Percentiles rank a stretch among this genome's conserved stretches.
These are phyloP conservation scores for Nakaseomyces delphensis DNA, from an alignment of 1,139 yeast species.

Conservation along the genomic window DNA sequence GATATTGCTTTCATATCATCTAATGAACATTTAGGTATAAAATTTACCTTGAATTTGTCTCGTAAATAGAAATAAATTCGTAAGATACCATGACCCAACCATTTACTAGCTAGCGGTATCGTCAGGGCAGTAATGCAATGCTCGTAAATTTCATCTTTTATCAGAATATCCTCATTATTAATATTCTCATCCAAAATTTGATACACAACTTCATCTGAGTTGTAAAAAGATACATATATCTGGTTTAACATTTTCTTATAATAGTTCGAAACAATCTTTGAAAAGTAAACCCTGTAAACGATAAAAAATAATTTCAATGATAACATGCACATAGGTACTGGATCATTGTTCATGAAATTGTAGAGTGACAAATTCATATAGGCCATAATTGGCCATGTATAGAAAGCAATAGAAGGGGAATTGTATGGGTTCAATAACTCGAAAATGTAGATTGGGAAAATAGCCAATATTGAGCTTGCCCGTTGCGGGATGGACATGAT, in stretches of 20 bases:
- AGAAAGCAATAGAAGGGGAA: constrained; percentile 10
- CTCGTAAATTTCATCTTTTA: constrained; percentile 16
- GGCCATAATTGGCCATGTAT: constrained; percentile 10
- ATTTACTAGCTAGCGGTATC: constrained; percentile 12
- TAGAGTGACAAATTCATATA: constrained; percentile 13
- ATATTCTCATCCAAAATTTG: constrained; percentile 3
- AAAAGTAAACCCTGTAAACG: background rate
- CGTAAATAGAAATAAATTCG: constrained; percentile 4
- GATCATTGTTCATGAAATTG: constrained; percentile 2
- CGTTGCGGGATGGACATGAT: constrained; percentile 16
- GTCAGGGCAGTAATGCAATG: constrained; percentile 7
- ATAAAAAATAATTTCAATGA: constrained; percentile 9
- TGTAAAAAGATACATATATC: background rate
- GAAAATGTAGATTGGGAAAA: constrained; percentile 11
- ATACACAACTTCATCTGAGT: background rate
- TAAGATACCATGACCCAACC: constrained; percentile 7
- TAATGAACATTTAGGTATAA: constrained; percentile 23
- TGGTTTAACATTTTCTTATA: background rate
- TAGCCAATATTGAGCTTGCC: constrained; percentile 12
- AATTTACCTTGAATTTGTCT: constrained; percentile 3
- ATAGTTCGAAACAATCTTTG: background rate
- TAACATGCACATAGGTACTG: background rate
- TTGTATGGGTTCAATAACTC: background rate
- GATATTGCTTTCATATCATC: constrained; percentile 38
- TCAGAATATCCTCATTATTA: constrained; percentile 4